Conservation (phyloP, 1,284 basidiomycete species). For the Tilletia walkeri region DNA sequence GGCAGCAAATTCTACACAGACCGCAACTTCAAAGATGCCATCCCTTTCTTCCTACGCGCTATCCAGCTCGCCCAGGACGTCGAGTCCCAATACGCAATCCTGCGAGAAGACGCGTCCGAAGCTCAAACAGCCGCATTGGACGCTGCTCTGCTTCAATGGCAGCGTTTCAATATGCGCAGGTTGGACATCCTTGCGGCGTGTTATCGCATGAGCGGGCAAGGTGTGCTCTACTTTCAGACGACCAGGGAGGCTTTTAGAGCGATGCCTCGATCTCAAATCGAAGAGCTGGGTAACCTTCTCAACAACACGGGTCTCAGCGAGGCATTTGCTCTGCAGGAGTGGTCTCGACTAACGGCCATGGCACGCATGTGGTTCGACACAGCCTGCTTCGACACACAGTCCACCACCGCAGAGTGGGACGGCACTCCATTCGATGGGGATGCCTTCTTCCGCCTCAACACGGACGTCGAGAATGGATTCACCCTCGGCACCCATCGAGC, state of each 20-base stretch:
- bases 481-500: too few species aligned
- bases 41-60: slow-evolving; percentile 39
- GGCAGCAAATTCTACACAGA: slow-evolving; percentile 56
- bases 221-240: neutral
- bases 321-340: neutral
- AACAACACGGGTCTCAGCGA: neutral
- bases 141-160: neutral
- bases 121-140: neutral
- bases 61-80: slow-evolving; percentile 39
- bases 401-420: too few species aligned
- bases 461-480: too few species aligned
- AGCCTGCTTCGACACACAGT: neutral
- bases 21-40: slow-evolving; percentile 39
- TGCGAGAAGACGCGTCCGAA: too few species aligned
- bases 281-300: neutral
- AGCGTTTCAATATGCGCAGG: neutral
- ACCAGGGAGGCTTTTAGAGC: neutral
- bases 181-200: slow-evolving; percentile 4
- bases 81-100: slow-evolving; percentile 13
- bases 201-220: neutral
- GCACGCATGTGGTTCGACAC: neutral
- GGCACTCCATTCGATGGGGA: too few species aligned
- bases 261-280: neutral
- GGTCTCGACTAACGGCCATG: neutral
- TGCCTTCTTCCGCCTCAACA: too few species aligned